These are phyloP conservation scores for Boletus coccyginus DNA, from an alignment of 768 basidiomycete species.

Conservation along the genomic window DNA sequence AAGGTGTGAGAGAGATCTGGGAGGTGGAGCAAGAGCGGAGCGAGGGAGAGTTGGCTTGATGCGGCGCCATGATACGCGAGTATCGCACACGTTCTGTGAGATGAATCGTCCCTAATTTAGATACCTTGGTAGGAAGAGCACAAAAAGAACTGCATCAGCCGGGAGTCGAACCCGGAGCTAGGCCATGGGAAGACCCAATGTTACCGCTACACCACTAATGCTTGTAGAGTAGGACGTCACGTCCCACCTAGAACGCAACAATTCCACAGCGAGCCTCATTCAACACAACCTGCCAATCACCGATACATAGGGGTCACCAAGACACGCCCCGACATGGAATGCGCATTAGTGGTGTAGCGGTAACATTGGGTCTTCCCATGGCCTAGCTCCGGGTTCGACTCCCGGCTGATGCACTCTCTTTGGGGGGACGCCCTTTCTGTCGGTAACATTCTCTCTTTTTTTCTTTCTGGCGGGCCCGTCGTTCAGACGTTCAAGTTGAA, in stretches of 20 bases:
- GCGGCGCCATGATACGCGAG: background rate
- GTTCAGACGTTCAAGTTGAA: no score
- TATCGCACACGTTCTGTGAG: background rate
- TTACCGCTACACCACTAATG: constrained; percentile 75
- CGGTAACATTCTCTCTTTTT: no score
- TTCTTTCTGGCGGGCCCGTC: no score
- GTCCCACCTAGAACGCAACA: no score
- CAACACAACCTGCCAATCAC: no score
- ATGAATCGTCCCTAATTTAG: background rate
- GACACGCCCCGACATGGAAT: constrained; percentile 5
- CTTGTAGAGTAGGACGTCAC: no score
- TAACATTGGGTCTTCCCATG: constrained; percentile 89
- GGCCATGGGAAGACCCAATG: constrained; percentile 84
- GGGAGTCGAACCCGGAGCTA: constrained; percentile 63
- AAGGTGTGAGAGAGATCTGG: constrained; percentile 80
- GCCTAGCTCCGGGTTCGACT: constrained; percentile 62
- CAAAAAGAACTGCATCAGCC: constrained; percentile 39
- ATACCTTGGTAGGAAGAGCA: background rate
- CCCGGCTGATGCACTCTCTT: constrained; percentile 45
- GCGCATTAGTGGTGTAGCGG: constrained; percentile 65
- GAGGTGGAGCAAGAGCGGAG: constrained; percentile 62
- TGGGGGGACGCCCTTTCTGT: no score
- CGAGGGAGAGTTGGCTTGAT: constrained; percentile 18
- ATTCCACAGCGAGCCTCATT: no score
- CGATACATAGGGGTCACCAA: no score